Evolutionary conservation across 306 rosid genomes (phyloP), one percentile per base, ranked within the genome.

Genomic region (Acmispon strigosus): DNA sequence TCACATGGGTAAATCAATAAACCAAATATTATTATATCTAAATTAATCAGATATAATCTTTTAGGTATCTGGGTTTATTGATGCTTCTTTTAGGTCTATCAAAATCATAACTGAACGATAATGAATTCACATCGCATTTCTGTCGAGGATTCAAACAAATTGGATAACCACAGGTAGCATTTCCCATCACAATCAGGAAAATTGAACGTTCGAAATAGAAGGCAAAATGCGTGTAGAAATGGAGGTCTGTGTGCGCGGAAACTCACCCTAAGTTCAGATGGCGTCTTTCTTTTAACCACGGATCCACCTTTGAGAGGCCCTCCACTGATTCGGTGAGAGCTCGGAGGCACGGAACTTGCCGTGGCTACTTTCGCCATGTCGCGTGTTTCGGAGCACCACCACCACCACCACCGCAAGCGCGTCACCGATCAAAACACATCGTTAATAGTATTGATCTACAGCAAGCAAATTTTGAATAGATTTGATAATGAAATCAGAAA

Each of bases 241-340:
- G 1, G 51, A 76, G 20, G 27, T 2, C 7, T 22, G 10, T 9
- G 29, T 53, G 69, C 0, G 24, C 13, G 5, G 18, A 4, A 59
- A 73, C 56, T 63, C 41, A 82, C 85, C 79, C 82, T 82, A 59
- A 94, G 88, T 80, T 91, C 87, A 0, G 95, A 94, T 19, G 97
- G 96, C 4, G 98, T 89, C 81, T 94, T 90, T 85, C 92, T 83
- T 60, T 84, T 94, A 39, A 29, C 83, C 62, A 77, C 44, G 5
- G 83, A 41, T 13, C 79, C 84, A 69, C 65, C 80, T 67, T 81
- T 89, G 24, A 74, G 29, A 66, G 80, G 69, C 49, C 81, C 90
- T 27, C 83, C 78, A 8, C 85, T 83, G 8, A 83, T 71, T 74
- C 75, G 80, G 69, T 59, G 79, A 69, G 95, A 79, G 57, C 66